Percentiles rank a stretch among this genome's conserved stretches.
Conservation (phyloP, 1,284 basidiomycete species). For the Cystobasidium pallidum region DNA sequence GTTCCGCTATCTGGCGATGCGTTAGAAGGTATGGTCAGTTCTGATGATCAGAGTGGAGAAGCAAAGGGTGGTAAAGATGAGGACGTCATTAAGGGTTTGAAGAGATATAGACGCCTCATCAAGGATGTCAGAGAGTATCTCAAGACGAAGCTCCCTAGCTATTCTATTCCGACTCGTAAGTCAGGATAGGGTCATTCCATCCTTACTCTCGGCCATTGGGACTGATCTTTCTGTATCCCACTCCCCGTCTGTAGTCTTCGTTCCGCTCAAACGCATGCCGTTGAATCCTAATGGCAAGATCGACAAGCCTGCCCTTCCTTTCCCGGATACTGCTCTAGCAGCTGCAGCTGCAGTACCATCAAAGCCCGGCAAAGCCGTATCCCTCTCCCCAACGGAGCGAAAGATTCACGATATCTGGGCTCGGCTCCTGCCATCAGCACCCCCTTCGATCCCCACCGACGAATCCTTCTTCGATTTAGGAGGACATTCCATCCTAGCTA, state of each 20-base stretch:
- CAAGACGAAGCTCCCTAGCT: constrained; percentile 94
- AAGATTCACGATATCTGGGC: constrained; percentile 82
- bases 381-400: constrained; percentile 72
- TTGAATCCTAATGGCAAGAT: constrained; percentile 99
- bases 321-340: constrained; percentile 92
- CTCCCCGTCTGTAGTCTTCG: constrained; percentile 75
- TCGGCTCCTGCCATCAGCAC: constrained; percentile 77
- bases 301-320: constrained; percentile 96
- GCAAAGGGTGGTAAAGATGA: constrained; percentile 64
- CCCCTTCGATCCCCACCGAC: constrained; percentile 77
- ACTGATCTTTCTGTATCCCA: too few relatives aligned
- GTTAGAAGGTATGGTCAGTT: constrained; percentile 73
- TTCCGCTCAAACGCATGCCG: constrained; percentile 92
- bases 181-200: too few relatives aligned
- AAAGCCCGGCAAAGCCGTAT: constrained; percentile 49
- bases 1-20: constrained; percentile 80
- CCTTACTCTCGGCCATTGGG: too few relatives aligned
- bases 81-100: constrained; percentile 71
- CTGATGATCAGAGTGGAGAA: constrained; percentile 58
- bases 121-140: constrained; percentile 92
- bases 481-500: constrained; percentile 97
- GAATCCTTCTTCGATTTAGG: constrained; percentile 99
- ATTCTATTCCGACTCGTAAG: constrained; percentile 83
- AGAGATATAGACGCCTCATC: constrained; percentile 82
- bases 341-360: constrained; percentile 58